These are phyloP conservation scores for Vitis amurensis DNA, from an alignment of 164 flowering plant species.

Conservation along the genomic window DNA sequence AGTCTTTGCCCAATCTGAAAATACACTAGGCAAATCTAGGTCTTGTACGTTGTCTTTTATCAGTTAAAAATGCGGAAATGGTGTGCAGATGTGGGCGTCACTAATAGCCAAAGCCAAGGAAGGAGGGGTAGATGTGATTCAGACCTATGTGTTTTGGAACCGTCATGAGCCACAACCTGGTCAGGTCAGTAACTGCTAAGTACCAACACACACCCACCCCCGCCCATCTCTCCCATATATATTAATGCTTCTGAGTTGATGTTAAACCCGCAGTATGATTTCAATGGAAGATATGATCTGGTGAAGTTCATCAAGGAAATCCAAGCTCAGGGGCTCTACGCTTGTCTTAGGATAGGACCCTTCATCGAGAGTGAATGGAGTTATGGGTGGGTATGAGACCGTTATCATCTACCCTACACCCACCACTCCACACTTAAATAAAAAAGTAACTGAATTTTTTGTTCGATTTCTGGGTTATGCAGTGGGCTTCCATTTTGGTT, in stretches of 20 bases:
- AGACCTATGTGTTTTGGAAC: conserved; percentile 87
- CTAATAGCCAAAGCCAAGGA: conserved; percentile 65
- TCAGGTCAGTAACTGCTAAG: conserved; percentile 35
- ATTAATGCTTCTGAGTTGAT: background rate
- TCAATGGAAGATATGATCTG: conserved; percentile 49
- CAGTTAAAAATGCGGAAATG: background rate
- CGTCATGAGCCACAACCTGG: conserved; percentile 77
- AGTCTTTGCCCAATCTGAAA: too few relatives aligned
- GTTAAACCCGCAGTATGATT: conserved; percentile 43
- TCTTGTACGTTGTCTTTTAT: too few relatives aligned
- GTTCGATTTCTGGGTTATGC: conserved; percentile 12
- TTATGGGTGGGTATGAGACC: conserved; percentile 41
- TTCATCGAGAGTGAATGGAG: conserved; percentile 64
- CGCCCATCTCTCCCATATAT: background rate
- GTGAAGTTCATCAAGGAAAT: conserved; percentile 55
- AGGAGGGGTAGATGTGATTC: conserved; percentile 79
- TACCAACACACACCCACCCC: conserved; percentile 1
- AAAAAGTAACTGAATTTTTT: background rate
- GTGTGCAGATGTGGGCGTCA: conserved; percentile 81
- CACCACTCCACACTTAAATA: too few relatives aligned
- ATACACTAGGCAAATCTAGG: too few relatives aligned
- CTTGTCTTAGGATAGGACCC: conserved; percentile 63
- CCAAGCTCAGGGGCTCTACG: conserved; percentile 59
- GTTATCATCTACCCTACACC: too few relatives aligned
- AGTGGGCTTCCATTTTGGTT: conserved; percentile 90